Conservation (phyloP, 495 filamentous ascomycete species). For the Parathielavia appendiculata region DNA sequence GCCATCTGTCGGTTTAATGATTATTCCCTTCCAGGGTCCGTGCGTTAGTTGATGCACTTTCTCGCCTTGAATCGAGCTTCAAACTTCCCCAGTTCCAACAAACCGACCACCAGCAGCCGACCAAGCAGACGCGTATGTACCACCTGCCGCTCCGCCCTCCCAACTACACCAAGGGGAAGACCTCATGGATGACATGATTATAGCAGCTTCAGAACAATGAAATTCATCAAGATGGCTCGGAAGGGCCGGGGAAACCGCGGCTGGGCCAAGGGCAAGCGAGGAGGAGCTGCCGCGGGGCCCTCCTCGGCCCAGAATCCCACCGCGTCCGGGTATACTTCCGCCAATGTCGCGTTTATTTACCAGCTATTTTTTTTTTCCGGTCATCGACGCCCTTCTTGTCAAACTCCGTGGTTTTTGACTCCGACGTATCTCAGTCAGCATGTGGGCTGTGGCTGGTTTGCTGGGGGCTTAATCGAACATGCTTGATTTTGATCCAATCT, state of each 20-base stretch:
- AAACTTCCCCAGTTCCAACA: background rate
- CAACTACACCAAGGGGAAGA: background rate
- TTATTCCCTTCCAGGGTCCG: background rate
- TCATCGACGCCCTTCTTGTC: background rate
- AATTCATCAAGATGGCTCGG: constrained; percentile 5
- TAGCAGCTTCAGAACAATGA: background rate
- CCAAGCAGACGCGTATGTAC: background rate
- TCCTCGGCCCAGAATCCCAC: background rate
- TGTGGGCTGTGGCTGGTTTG: no score
- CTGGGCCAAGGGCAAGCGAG: background rate
- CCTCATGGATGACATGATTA: background rate
- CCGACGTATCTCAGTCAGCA: background rate
- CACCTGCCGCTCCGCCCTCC: background rate
- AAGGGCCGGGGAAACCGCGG: background rate
- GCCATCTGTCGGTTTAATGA: background rate
- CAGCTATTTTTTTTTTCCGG: background rate
- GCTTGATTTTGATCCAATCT: background rate
- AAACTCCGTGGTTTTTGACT: background rate
- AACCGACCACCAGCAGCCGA: background rate
- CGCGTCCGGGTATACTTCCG: background rate
- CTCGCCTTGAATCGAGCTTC: background rate
- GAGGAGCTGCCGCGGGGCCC: background rate
- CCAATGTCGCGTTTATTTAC: background rate
- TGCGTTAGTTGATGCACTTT: background rate
- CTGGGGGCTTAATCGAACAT: background rate